Evolutionary conservation across 129 eudicot genomes (phyloP), one percentile per base, ranked within the genome.

Genomic region (Flaveria robusta): DNA sequence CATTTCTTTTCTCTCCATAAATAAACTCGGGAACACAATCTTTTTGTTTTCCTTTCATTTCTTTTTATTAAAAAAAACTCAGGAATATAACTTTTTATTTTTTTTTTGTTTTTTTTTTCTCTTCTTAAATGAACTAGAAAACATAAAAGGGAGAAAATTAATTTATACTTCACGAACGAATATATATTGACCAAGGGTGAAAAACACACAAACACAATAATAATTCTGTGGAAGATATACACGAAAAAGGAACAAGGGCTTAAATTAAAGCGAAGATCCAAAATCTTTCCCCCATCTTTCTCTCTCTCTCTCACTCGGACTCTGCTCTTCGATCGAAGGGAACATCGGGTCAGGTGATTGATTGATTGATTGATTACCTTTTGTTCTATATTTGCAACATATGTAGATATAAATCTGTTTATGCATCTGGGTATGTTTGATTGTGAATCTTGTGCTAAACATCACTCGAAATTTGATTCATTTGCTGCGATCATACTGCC

Each of bases 221-320:
- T 37, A 66, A 76, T 66, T 52, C 43, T 52, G 74, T 76, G 66
- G 74, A 66, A 76, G 80, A 76, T 66, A 66, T 66, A 41, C 56
- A 67, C 74, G 43, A 67, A 75, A 76, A 66, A 59, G 52, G 66
- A 51, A 66, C 29, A 76, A 66, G 56, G 74, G 74, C 56, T 66
- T 66, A 51, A 76, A 50, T 66, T 66, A 76, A 52, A 76, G 74
- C 56, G 16, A 75, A 64, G 18, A 75, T 34, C 46, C 31, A 22
- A 31, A 34, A 22, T 55, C 54, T 51, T 26, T 7, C 76, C 68
- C 29, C 26, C 66, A 45, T 31, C 58, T 63, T 67, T 71, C 79
- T 58, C 58, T n/a, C n/a, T 79, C 49, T 71, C 73, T n/a, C 77
- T 71, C 82, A 60, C 78, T 79, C 72, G 26, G 52, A 51, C 74